phyloP scores from a whole-genome alignment of 768 basidiomycete species.

The Megacollybia marginata region DNA sequence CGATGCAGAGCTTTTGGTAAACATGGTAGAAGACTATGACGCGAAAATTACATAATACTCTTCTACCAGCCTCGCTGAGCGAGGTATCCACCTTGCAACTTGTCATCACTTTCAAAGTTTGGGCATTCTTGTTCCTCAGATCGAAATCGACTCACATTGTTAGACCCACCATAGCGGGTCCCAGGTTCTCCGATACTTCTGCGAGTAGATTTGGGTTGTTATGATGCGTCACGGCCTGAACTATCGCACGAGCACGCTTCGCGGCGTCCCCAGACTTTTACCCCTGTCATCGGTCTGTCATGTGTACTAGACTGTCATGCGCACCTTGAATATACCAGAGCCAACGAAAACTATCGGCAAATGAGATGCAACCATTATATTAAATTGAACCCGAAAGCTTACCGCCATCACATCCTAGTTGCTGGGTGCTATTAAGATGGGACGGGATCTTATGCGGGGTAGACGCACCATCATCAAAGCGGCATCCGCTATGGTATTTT shows the following conservation, averaged over 20 bases:
- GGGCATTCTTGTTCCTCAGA: neutral
- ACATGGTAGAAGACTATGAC: too few relatives aligned
- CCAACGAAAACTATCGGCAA: constrained; percentile 80
- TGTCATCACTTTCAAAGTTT: constrained; percentile 38
- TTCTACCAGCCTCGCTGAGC: constrained; percentile 60
- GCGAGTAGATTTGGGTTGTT: constrained; percentile 91
- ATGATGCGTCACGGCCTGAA: constrained; percentile 94
- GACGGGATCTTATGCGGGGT: neutral
- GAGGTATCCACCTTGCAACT: constrained; percentile 63
- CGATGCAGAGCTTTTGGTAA: neutral
- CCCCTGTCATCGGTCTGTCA: neutral
- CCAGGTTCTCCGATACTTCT: constrained; percentile 83
- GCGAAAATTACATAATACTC: neutral
- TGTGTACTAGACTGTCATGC: constrained; percentile 11
- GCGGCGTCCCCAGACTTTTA: constrained; percentile 83
- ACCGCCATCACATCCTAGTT: constrained; percentile 96
- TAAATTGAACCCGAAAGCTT: constrained; percentile 16
- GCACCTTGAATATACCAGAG: constrained; percentile 90
- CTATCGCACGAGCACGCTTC: constrained; percentile 90
- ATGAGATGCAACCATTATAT: constrained; percentile 5
- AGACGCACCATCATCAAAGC: constrained; percentile 75
- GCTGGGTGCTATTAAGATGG: constrained; percentile 26
- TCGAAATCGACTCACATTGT: constrained; percentile 57
- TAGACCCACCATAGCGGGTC: constrained; percentile 90
- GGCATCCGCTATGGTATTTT: constrained; percentile 62